These are phyloP conservation scores for Ganoderma lingzhi DNA, from an alignment of 1,284 basidiomycete genomes.

Conservation along the genomic window DNA sequence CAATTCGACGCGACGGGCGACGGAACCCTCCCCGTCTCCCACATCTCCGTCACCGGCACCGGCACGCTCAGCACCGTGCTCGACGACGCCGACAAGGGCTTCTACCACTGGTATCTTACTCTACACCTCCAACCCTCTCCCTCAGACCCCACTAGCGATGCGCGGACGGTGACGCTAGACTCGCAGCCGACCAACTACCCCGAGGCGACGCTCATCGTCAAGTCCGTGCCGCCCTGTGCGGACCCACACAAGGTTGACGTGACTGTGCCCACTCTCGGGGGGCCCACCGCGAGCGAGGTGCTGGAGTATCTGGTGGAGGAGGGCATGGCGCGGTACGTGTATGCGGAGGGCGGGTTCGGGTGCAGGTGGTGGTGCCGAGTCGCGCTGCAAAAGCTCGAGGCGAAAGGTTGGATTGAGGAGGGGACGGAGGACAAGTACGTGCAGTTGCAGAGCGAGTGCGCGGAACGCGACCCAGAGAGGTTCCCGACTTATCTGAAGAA, in stretches of 20 bases:
- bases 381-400: slow-evolving; percentile 20
- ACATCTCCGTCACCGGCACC: slow-evolving; percentile 14
- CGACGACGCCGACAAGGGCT: slow-evolving; percentile 4
- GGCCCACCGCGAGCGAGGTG: slow-evolving; percentile 7
- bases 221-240: slow-evolving; percentile 12
- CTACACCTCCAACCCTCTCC: background rate
- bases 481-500: slow-evolving; percentile 10
- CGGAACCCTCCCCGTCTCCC: slow-evolving; percentile 2
- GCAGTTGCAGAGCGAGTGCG: slow-evolving; percentile 11
- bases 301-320: slow-evolving; percentile 14
- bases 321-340: slow-evolving; percentile 17
- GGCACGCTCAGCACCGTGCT: slow-evolving; percentile 15
- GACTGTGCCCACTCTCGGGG: slow-evolving; percentile 1
- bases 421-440: slow-evolving; percentile 17
- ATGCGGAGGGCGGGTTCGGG: slow-evolving; percentile 15
- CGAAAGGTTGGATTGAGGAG: slow-evolving; percentile 12
- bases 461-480: slow-evolving; percentile 12
- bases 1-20: slow-evolving; percentile 11
- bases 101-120: slow-evolving; percentile 17
- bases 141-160: background rate
- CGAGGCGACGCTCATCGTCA: slow-evolving; percentile 16
- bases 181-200: slow-evolving; percentile 18
- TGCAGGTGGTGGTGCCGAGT: slow-evolving; percentile 19
- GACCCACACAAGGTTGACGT: slow-evolving; percentile 12
- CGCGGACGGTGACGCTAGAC: slow-evolving; percentile 13